Conservation (phyloP, 176 grass and related monocot genomes). For the Aechmea fasciata region DNA sequence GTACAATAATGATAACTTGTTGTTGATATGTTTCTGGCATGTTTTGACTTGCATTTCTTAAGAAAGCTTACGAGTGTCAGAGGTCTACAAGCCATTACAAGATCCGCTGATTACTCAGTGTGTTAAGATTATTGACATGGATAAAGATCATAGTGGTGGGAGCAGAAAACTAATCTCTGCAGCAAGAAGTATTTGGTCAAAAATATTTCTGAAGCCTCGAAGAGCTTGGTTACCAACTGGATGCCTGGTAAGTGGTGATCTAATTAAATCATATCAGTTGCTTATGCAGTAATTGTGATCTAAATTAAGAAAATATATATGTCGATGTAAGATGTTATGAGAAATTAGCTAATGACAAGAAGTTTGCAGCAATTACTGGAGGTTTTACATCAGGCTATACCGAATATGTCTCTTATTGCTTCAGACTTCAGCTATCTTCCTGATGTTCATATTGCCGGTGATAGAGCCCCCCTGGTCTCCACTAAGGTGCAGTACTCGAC, state of each 20-base stretch:
- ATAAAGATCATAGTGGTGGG: constrained; percentile 36
- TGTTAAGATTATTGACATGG: constrained; percentile 51
- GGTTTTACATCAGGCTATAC: constrained; percentile 74
- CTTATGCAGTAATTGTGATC: neutral
- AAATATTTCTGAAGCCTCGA: constrained; percentile 68
- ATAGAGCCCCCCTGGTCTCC: constrained; percentile 90
- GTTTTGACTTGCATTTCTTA: constrained; percentile 32
- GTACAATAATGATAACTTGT: too few relatives aligned
- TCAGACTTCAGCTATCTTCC: constrained; percentile 99
- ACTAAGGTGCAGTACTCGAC: constrained; percentile 43
- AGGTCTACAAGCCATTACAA: constrained; percentile 88
- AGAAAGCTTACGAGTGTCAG: constrained; percentile 69
- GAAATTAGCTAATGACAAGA: constrained; percentile 7
- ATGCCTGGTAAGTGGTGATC: constrained; percentile 58
- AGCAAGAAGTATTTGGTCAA: constrained; percentile 55
- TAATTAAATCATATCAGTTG: neutral
- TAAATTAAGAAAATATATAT: constrained; percentile 6
- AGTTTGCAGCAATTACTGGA: constrained; percentile 69
- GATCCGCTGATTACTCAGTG: constrained; percentile 72
- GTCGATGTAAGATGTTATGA: constrained; percentile 6
- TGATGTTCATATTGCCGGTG: constrained; percentile 80
- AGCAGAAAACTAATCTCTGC: constrained; percentile 45
- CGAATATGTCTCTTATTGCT: constrained; percentile 84
- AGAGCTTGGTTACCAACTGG: constrained; percentile 95
- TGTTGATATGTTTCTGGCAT: neutral